Evolutionary conservation across 2,329 filamentous ascomycete species (phyloP), one percentile per base, ranked within the genome.

Genomic region (Samsoniella hepiali): DNA sequence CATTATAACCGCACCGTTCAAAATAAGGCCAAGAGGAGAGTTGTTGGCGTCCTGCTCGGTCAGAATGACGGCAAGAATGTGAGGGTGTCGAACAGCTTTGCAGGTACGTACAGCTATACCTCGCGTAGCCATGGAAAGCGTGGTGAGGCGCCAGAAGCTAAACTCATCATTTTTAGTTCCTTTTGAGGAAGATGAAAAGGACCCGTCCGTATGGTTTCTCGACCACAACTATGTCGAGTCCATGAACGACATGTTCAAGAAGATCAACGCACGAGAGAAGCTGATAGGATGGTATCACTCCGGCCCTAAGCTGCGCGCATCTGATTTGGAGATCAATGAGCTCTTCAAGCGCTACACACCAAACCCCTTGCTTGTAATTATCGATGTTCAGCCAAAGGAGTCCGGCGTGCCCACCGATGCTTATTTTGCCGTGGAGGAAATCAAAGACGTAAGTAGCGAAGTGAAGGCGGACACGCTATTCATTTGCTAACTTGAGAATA

Each of bases 231-330:
- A 97, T 74, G 91, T 99, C 77, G 95, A 99, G 79, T 91, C 90
- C 71, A 99, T 99, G 95, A 96, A 95, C 81, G 95, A 98, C 78
- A 99, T 99, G 95, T 99, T 99, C 86, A 99, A 99, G 84, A 98
- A 98, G 82, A 93, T 99, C 84, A 99, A 99, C 81, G 95, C 95
- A 66, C 85, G 91, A 68, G 95, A 99, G 82, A 98, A 98, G 87
- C 85, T 99, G 76, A 96, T 99, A 84, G 95, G 95, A 74, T 99
- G 95, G 95, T 99, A 99, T 79, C 95, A 99, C 80, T 96, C 95
- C 27, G 95, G 95, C 49, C 95, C 95, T 45, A 99, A 98, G 84
- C 84, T 99, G 73, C 88, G 95, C 74, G 94, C 93, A 63, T 97
- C 95, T 53, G 95, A 99, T 82, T 82, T 99, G 69, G 91, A 98